Conservation (phyloP, 2,329 filamentous ascomycete species). For the Zymoseptoria passerinii region DNA sequence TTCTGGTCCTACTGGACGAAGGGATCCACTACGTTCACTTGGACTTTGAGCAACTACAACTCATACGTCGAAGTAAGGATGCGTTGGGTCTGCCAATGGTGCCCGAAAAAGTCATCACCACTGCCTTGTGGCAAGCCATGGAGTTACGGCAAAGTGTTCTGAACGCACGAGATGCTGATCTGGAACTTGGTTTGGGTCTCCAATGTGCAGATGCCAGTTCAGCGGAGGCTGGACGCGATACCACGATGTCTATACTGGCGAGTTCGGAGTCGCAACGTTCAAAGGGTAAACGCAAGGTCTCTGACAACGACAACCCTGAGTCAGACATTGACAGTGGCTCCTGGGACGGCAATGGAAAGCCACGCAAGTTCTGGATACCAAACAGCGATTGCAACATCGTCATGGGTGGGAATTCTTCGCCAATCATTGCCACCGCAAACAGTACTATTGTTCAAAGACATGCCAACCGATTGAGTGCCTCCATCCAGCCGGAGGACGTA, state of each 20-base stretch:
- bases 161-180: conserved; percentile 43
- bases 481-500: conserved; percentile 46
- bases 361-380: conserved; percentile 51
- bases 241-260: conserved; percentile 23
- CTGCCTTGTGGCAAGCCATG: conserved; percentile 51
- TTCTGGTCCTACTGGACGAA: conserved; percentile 49
- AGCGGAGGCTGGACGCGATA: conserved; percentile 14
- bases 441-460: conserved; percentile 37
- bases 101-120: conserved; percentile 47
- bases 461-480: conserved; percentile 42
- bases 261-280: conserved; percentile 11
- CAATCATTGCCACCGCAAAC: conserved; percentile 41
- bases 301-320: conserved; percentile 7
- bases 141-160: conserved; percentile 48
- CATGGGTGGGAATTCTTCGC: conserved; percentile 47
- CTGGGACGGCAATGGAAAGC: conserved; percentile 47
- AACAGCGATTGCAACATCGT: conserved; percentile 47
- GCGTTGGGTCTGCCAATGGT: conserved; percentile 47
- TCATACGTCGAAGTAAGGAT: conserved; percentile 45
- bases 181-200: conserved; percentile 46
- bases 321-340: conserved; percentile 38
- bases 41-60: conserved; percentile 50
- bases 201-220: conserved; percentile 30
- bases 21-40: conserved; percentile 54
- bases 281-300: conserved; percentile 41